Base-by-base conservation (phyloP, 345 rosid species). In the Citrus unshiu region DNA sequence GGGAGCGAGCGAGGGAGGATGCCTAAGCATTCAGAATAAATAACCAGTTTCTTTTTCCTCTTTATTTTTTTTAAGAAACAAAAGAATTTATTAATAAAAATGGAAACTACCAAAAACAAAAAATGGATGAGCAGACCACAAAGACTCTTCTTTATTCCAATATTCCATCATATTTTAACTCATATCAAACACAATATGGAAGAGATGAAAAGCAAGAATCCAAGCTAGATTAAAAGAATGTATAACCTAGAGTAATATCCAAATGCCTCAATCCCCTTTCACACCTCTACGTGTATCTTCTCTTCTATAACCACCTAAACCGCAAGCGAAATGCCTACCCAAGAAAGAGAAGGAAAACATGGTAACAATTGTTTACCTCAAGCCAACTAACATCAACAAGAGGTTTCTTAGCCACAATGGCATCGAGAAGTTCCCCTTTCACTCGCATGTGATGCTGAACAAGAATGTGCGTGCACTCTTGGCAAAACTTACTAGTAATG, bases 401-500 rank as follows among this genome's bases (percentile, higher is more conserved):
- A 49, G 90, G 86, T 80, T 92, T 93, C 82, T 84, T 89, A 51
- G 90, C 82, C 78, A 91, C 80, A 21, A 91, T 40, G 74, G 92
- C 98, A 83, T 92, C 88, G 72, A 93, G 72, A 27, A 94, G 60
- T 77, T 85, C 87, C 71, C 84, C 89, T 73, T 82, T 80, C 22
- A 91, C 83, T 81, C 86, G 89, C 81, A 84, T 82, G 72, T 67
- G 80, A 32, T 85, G 82, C 70, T 89, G 91, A 83, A 89, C 81
- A 73, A 95, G 84, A 65, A 94, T 87, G 84, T 93, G 97, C 0
- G 97, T 93, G 86, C 97, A 93, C 77, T 91, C 97, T 46, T 88
- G 88, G 77, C 79, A 83, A 76, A 84, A 84, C 27, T 80, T 79
- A 69, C 74, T 77, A 68, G 86, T 79, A 60, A 77, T 75, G 81